Evolutionary conservation across 495 filamentous ascomycete genomes (phyloP).

Genomic region (Jackrogersella multiformis): DNA sequence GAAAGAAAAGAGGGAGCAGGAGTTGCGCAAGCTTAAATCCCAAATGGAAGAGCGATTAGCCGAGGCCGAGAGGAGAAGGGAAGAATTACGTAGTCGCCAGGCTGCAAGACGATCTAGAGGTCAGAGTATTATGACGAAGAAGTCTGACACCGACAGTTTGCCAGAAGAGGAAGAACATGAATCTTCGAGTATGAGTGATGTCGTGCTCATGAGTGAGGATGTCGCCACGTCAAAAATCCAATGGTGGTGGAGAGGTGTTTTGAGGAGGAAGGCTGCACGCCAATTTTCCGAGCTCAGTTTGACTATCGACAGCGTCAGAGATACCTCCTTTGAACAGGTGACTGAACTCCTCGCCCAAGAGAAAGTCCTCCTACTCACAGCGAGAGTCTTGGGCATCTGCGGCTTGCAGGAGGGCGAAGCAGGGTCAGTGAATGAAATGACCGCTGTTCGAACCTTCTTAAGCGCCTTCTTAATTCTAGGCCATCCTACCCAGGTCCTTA

Average conservation of each 20-base stretch:
- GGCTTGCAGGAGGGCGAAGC: slow-evolving; percentile 75
- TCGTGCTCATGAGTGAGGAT: slow-evolving; percentile 68
- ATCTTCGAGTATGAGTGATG: slow-evolving; percentile 49
- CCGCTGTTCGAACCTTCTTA: slow-evolving; percentile 86
- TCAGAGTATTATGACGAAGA: slow-evolving; percentile 67
- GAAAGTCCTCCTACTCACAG: slow-evolving; percentile 72
- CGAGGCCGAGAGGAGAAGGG: slow-evolving; percentile 81
- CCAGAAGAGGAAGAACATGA: slow-evolving; percentile 63
- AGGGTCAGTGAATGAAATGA: slow-evolving; percentile 75
- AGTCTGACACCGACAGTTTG: slow-evolving; percentile 57
- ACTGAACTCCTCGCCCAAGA: slow-evolving; percentile 79
- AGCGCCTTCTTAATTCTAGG: slow-evolving; percentile 93
- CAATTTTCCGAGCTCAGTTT: slow-evolving; percentile 75
- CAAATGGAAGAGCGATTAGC: slow-evolving; percentile 92
- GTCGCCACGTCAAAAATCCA: slow-evolving; percentile 79
- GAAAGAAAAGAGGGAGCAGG: slow-evolving; percentile 88
- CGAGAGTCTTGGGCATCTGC: slow-evolving; percentile 77
- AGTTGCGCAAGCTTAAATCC: slow-evolving; percentile 73
- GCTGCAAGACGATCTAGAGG: slow-evolving; percentile 67
- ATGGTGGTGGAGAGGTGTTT: slow-evolving; percentile 74
- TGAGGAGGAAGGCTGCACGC: slow-evolving; percentile 67
- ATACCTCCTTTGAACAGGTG: slow-evolving; percentile 84
- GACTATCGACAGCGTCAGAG: slow-evolving; percentile 75
- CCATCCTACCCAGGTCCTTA: slow-evolving; percentile 90
- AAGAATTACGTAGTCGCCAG: slow-evolving; percentile 65